Conservation (phyloP, 1,284 basidiomycete genomes). For the Sutorius eximius region DNA sequence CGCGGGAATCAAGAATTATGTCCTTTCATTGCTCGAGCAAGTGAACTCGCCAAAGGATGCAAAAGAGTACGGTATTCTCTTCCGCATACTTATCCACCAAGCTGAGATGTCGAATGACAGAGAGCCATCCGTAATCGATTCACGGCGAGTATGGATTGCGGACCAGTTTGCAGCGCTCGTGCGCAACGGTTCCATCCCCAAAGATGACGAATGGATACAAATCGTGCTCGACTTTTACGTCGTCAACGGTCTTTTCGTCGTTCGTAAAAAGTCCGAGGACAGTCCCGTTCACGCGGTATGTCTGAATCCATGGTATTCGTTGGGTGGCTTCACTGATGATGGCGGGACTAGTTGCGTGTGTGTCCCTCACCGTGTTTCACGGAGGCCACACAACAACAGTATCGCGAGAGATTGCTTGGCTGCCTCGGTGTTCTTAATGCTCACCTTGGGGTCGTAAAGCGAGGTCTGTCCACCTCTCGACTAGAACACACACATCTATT, state of each 20-base stretch:
- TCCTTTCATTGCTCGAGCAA: conserved; percentile 68
- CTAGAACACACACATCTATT: background rate
- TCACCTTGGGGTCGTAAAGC: conserved; percentile 53
- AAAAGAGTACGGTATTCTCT: conserved; percentile 38
- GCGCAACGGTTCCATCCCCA: conserved; percentile 80
- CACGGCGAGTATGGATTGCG: conserved; percentile 76
- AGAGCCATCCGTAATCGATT: conserved; percentile 48
- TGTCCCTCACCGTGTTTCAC: conserved; percentile 72
- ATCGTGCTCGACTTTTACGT: conserved; percentile 80
- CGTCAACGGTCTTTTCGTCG: conserved; percentile 80
- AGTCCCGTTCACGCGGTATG: conserved; percentile 61
- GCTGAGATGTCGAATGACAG: conserved; percentile 38
- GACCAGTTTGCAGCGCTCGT: conserved; percentile 84
- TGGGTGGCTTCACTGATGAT: conserved; percentile 2
- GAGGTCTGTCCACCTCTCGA: conserved; percentile 36
- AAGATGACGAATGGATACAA: conserved; percentile 76
- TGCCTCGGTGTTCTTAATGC: conserved; percentile 76
- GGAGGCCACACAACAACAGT: conserved; percentile 65
- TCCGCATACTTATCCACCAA: background rate
- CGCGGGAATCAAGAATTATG: conserved; percentile 78
- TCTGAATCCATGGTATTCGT: conserved; percentile 12
- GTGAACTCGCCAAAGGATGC: conserved; percentile 50
- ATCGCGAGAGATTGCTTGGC: conserved; percentile 70
- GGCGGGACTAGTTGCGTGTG: conserved; percentile 46
- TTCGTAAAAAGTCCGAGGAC: conserved; percentile 75